Base-by-base conservation (phyloP, 1,284 basidiomycete genomes). In the Cryptococcus wingfieldii region DNA sequence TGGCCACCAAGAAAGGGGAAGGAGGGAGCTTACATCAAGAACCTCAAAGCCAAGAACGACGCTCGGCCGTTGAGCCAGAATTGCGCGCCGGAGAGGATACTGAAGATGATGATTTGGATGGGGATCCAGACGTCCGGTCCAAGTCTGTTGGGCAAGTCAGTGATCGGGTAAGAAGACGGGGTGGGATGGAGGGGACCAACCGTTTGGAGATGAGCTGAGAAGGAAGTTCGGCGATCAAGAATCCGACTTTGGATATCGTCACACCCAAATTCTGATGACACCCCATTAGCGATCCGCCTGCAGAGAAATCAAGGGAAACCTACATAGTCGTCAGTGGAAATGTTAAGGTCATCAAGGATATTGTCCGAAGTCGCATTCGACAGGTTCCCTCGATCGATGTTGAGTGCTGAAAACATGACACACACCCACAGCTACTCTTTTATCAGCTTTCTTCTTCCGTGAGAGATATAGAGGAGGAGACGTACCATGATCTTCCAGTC, bases 191-290 rank as follows among this genome's bases (percentile, higher is more conserved):
- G 10, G 31, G 31, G 8, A 55, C 53, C 28, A 23, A 80, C 18
- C 83, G 79, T 71, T 88, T 88, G 4, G 85, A 86, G 43, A 88
- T 72, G 14, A 88, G 76, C 62, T 87, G 86, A 1, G 85, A 86
- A n/a, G 86, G 86, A 3, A 74, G 56, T 53, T 74, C 70, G 0
- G 70, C 69, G 23, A 54, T 71, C 65, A 87, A 72, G 72, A 87
- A 87, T 39, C 82, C 75, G 1, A 86, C 58, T 51, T 82, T 79
- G 61, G 81, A 83, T 2, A 86, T 55, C 0, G 78, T 83, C 61
- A 85, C 87, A 14, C 85, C 87, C 38, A 83, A 69, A 70, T 88
- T 66, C 51, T 61, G 43, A 41, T 41, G 39, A 34, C 28, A 23
- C 16, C 19, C 34, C n/a, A 16, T 38, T 6, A 9, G 23, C 2